Percentiles rank a stretch among this genome's conserved stretches.
These are phyloP conservation scores for Ophiocordyceps camponoti-leonardi DNA, from an alignment of 2,329 filamentous ascomycete genomes.

Conservation along the genomic window DNA sequence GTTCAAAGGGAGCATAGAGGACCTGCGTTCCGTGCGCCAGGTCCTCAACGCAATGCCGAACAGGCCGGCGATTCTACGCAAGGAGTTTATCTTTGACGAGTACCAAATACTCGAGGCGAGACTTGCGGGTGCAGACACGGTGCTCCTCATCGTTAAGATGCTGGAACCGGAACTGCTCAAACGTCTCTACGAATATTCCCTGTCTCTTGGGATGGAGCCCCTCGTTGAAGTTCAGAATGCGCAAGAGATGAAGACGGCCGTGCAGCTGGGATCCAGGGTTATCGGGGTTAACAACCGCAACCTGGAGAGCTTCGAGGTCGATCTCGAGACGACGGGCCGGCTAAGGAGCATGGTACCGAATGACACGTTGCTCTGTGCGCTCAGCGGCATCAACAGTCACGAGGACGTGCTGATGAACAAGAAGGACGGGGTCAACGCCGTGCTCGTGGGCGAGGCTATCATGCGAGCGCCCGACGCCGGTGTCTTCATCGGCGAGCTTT, in stretches of 20 bases:
- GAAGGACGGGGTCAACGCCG: slow-evolving; percentile 76
- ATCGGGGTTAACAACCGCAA: slow-evolving; percentile 98
- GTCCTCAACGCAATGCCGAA: slow-evolving; percentile 85
- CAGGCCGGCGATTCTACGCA: slow-evolving; percentile 77
- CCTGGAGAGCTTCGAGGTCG: slow-evolving; percentile 90
- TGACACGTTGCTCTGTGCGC: slow-evolving; percentile 75
- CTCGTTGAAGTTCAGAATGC: slow-evolving; percentile 91
- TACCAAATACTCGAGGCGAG: slow-evolving; percentile 95
- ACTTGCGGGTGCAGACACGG: slow-evolving; percentile 82
- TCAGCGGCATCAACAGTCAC: slow-evolving; percentile 83
- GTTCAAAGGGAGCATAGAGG: slow-evolving; percentile 97
- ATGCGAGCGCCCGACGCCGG: slow-evolving; percentile 80
- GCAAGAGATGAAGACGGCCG: slow-evolving; percentile 79
- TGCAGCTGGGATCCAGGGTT: slow-evolving; percentile 72
- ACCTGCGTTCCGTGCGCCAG: slow-evolving; percentile 72
- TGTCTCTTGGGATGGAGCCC: slow-evolving; percentile 88
- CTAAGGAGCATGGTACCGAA: slow-evolving; percentile 75
- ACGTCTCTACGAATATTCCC: slow-evolving; percentile 73
- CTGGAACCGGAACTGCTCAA: slow-evolving; percentile 58
- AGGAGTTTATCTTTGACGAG: slow-evolving; percentile 96
- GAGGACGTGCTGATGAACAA: slow-evolving; percentile 80
- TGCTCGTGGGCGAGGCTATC: slow-evolving; percentile 87
- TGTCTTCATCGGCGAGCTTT: slow-evolving; percentile 68
- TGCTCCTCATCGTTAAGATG: slow-evolving; percentile 97
- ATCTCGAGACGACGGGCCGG: slow-evolving; percentile 78